A percentile compares a stretch with the other conserved stretches of the same genome.
Conservation (phyloP, 768 basidiomycete species). For the Boletus reticulatus region DNA sequence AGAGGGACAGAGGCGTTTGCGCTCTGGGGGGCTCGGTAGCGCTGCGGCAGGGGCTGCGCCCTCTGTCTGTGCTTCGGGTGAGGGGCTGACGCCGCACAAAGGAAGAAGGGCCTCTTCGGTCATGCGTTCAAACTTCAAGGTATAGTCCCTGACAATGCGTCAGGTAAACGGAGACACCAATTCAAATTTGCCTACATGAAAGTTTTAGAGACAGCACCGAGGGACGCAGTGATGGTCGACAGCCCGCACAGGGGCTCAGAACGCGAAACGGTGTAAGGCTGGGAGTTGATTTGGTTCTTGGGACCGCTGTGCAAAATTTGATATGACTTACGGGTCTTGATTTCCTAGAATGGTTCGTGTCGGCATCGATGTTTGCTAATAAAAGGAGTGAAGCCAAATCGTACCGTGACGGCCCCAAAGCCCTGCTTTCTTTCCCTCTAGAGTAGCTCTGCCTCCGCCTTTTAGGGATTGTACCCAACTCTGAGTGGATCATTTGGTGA, state of each 20-base stretch:
- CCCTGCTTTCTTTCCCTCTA: neutral
- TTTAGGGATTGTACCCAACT: neutral
- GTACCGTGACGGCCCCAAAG: neutral
- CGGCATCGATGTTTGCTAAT: neutral
- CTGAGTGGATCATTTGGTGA: neutral
- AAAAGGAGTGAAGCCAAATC: neutral
- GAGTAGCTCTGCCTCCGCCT: neutral
- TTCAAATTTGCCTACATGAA: constrained; percentile 1
- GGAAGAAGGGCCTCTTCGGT: constrained; percentile 3
- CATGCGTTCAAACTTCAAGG: constrained; percentile 2
- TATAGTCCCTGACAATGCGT: constrained; percentile 4
- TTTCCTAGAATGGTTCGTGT: constrained; percentile 1
- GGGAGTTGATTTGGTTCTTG: neutral
- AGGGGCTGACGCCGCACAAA: neutral
- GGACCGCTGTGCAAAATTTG: neutral
- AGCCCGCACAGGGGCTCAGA: neutral
- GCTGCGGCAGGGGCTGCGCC: neutral
- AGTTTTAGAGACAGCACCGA: constrained; percentile 3
- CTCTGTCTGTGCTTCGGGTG: neutral
- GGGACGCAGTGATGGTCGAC: constrained; percentile 1
- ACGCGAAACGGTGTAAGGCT: constrained; percentile 1
- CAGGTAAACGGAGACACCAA: neutral
- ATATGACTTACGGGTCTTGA: constrained; percentile 3
- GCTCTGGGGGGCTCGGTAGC: neutral
- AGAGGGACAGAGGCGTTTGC: neutral